phyloP scores from a whole-genome alignment of 495 filamentous ascomycete genomes.

The Echria macrotheca region DNA sequence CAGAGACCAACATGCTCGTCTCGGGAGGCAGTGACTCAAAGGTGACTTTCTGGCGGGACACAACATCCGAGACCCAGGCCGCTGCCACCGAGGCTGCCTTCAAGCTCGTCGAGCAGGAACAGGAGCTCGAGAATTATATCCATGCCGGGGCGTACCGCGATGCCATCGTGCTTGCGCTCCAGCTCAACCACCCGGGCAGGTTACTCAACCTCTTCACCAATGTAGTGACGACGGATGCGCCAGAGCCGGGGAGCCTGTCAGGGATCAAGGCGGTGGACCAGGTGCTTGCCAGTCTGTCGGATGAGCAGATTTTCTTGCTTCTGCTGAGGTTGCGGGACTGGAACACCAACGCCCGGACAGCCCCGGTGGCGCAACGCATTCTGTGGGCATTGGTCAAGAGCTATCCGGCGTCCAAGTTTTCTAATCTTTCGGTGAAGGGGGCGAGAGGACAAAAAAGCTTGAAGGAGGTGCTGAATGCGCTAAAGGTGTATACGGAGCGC shows the following conservation, averaged over 20 bases:
- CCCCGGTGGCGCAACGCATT: slow-evolving; percentile 79
- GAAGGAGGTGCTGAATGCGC: slow-evolving; percentile 75
- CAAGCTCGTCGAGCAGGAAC: slow-evolving; percentile 83
- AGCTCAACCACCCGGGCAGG: slow-evolving; percentile 85
- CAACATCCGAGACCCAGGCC: slow-evolving; percentile 70
- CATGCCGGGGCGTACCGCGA: slow-evolving; percentile 78
- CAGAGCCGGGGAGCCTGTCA: slow-evolving; percentile 58
- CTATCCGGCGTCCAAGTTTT: slow-evolving; percentile 68
- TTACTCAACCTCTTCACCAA: slow-evolving; percentile 76
- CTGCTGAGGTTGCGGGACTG: slow-evolving; percentile 81
- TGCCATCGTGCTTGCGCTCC: slow-evolving; percentile 84
- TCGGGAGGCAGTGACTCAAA: slow-evolving; percentile 87
- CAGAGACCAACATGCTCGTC: slow-evolving; percentile 61
- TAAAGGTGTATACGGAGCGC: slow-evolving; percentile 83
- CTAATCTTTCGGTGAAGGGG: slow-evolving; percentile 53
- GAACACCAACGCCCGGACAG: slow-evolving; percentile 92
- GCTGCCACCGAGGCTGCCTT: slow-evolving; percentile 64
- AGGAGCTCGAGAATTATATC: slow-evolving; percentile 87
- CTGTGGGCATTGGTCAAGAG: slow-evolving; percentile 70
- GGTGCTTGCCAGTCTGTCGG: slow-evolving; percentile 69
- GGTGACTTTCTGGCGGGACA: slow-evolving; percentile 93
- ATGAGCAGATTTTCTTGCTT: slow-evolving; percentile 76
- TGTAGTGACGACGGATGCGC: slow-evolving; percentile 60
- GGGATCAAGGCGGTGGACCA: slow-evolving; percentile 78
- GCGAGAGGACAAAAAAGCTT: slow-evolving; percentile 59